Base-by-base conservation (phyloP, 2,329 filamentous ascomycete species). In the Sarocladium oryzae region DNA sequence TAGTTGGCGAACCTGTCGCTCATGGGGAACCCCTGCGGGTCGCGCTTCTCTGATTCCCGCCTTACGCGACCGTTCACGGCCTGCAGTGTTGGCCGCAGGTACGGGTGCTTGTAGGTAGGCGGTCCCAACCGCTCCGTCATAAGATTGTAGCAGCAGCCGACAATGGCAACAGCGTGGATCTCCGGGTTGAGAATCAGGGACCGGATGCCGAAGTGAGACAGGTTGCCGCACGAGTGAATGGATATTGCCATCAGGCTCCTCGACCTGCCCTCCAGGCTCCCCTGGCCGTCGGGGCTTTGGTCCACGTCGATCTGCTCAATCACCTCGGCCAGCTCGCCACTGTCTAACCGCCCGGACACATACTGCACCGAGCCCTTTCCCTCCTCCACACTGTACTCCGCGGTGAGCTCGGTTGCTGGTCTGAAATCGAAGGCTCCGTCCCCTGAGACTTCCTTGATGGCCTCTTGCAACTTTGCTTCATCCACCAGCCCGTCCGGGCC, bases 111-210 rank as follows among this genome's bases (percentile, higher is more conserved):
- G 73, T 88, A 92, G 0, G 89, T 90, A 16, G 89, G 86, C 2
- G 90, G 88, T 0, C 89, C 88, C 11, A 96, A 79, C 52, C 88
- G 84, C 69, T 97, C 93, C 0, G 92, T 96, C 58, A 97, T 73
- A 5, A 97, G 81, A 61, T 99, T 99, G 76, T 99, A 97, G 75
- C 93, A 99, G 73, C 93, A 99, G 43, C 93, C 93, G 54, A 99
- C 89, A 64, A 99, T 91, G 53, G 92, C 92, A 20, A 97, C 86
- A n/a, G 90, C 89, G 28, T 83, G 82, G 51, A 97, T 91, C 4
- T 84, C 80, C 0, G 87, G 85, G 63, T 96, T 97, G 52, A 95
- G 71, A 2, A 91, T 70, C 18, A 99, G 78, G 1, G 92, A 95
- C 13, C 89, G 84, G 52, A 99, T 85, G 9, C 88, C 93, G 63